Conservation (phyloP, 257 asterid genomes). For the Solanum rostratum region DNA sequence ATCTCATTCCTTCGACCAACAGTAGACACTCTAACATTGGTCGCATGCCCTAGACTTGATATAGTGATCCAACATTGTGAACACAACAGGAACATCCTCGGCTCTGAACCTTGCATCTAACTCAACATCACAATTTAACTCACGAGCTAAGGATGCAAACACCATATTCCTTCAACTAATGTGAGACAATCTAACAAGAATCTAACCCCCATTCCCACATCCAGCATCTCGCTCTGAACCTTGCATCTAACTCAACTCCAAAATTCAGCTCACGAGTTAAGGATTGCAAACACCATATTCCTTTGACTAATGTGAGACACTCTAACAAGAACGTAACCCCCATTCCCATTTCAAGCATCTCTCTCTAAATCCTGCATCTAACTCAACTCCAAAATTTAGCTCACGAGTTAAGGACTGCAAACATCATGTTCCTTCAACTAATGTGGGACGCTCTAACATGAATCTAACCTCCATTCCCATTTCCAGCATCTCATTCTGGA, state of each 20-base stretch:
- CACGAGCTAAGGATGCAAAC: not conserved
- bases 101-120: not conserved
- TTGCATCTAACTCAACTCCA: not conserved
- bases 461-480: not conserved
- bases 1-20: not conserved
- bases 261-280: not conserved
- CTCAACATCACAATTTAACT: not conserved
- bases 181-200: not conserved
- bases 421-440: not conserved
- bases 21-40: not conserved
- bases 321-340: not conserved
- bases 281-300: not conserved
- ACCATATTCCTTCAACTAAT: not conserved
- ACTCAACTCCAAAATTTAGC: not conserved
- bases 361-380: not conserved
- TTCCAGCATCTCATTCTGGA: not conserved
- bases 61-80: not conserved
- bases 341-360: not conserved
- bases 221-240: not conserved
- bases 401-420: not conserved
- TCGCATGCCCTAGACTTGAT: not conserved
- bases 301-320: not conserved
- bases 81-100: not conserved
- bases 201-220: not conserved
- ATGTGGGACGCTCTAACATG: not conserved